Percentiles rank a stretch among this genome's conserved stretches.
phyloP scores from a whole-genome alignment of 1,139 yeast genomes.

The Yamadazyma epiphylla region DNA sequence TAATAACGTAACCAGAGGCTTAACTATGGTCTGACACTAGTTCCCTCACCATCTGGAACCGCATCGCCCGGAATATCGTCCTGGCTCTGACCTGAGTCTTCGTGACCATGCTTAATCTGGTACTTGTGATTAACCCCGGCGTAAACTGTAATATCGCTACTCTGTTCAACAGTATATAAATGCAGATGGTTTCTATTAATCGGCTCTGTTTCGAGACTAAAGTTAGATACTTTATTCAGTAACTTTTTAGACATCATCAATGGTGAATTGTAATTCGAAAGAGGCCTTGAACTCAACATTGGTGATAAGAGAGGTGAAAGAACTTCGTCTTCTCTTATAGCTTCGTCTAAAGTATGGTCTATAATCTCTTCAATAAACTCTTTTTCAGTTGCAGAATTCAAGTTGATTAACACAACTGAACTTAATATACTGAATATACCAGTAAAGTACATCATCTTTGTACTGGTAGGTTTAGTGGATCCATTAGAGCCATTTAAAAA shows the following conservation, averaged over 20 bases:
- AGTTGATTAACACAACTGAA: constrained; percentile 46
- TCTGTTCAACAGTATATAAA: constrained; percentile 16
- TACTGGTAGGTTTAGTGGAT: constrained; percentile 14
- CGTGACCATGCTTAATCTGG: constrained; percentile 25
- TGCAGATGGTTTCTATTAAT: constrained; percentile 20
- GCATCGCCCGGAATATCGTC: no score
- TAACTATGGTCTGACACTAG: no score
- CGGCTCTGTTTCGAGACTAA: constrained; percentile 13
- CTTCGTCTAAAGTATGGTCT: constrained; percentile 47
- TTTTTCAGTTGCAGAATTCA: constrained; percentile 39
- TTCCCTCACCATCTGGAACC: no score
- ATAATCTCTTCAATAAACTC: constrained; percentile 47
- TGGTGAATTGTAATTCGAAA: constrained; percentile 12
- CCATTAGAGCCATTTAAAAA: constrained; percentile 15
- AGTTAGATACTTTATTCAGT: constrained; percentile 6
- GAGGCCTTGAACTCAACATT: constrained; percentile 16
- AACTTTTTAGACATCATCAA: constrained; percentile 3
- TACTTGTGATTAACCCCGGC: constrained; percentile 44
- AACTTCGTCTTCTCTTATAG: constrained; percentile 42
- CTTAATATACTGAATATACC: constrained; percentile 46
- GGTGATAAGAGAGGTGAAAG: constrained; percentile 49
- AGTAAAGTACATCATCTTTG: constrained; percentile 32
- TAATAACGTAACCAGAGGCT: no score
- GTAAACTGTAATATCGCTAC: constrained; percentile 19
- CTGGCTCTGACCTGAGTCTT: no score